Base-by-base conservation (phyloP, 2,329 filamentous ascomycete genomes). In the Colletotrichum cereale region DNA sequence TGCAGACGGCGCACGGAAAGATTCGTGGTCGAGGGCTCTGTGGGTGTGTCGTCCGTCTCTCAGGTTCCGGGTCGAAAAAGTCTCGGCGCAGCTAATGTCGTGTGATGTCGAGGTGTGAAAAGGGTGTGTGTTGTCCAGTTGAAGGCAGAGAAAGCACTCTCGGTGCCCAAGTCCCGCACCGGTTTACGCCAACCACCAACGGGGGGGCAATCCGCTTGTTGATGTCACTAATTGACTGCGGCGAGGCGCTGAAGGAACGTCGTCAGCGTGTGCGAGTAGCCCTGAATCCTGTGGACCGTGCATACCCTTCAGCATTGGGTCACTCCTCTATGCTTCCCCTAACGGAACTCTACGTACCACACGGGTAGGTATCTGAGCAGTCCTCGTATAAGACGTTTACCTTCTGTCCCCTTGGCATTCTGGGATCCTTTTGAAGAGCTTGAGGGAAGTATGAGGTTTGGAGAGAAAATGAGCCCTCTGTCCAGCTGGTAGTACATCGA, bases 191-290 rank as follows among this genome's bases (percentile, higher is more conserved):
- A 53, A 55, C 18, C 36, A 38, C 56, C 64, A 60, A 52, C 34
- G 44, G 56, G 38, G 52, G 52, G 53, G 40, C 29, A 40, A 68
- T 56, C 47, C 40, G 63, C 47, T 61, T 70, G 66, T 66, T 70
- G 67, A 70, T 67, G 67, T 70, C 67, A 67, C 67, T 70, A 67
- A 67, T 70, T 50, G 36, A 67, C 62, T 70, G 38, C 48, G 36
- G 47, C 48, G 48, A 48, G 8, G 36, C 29, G 48, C 61, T 63
- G 48, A 48, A 50, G n/a, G 63, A 48, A 44, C n/a, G n/a, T 40
- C 18, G 36, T 42, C 55, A 52, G 36, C 29, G 55, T n/a, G 55
- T n/a, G 31, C 14, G 29, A 38, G 53, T 56, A 40, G 29, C 52
- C 12, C 38, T 47, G 62, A 52, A 56, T 6, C n/a, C 10, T 26